These are phyloP conservation scores for Claviceps sp. DNA, from an alignment of 2,329 filamentous ascomycete genomes.

Conservation along the genomic window DNA sequence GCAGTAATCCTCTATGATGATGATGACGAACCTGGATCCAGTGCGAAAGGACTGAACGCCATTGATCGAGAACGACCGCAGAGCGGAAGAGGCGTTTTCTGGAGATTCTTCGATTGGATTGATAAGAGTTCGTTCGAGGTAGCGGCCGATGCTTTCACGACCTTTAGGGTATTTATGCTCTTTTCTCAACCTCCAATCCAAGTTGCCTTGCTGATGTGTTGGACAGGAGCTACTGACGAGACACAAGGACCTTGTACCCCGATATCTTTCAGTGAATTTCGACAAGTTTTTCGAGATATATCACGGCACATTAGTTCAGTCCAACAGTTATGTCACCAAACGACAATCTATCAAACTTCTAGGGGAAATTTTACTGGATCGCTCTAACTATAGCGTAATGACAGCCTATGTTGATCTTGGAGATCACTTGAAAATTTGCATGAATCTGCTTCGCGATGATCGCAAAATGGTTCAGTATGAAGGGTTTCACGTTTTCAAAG, in stretches of 20 bases:
- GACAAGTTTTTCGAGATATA: conserved; percentile 86
- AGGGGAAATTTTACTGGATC: conserved; percentile 85
- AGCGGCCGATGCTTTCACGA: conserved; percentile 93
- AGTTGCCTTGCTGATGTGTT: neutral
- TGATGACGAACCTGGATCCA: conserved; percentile 55
- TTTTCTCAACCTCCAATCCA: neutral
- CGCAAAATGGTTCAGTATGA: conserved; percentile 99
- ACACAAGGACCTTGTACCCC: conserved; percentile 81
- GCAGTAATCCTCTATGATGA: conserved; percentile 90
- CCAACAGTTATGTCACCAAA: conserved; percentile 94
- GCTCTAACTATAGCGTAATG: conserved; percentile 97
- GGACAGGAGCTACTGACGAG: conserved; percentile 81
- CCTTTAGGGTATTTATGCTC: conserved; percentile 59
- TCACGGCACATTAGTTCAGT: conserved; percentile 77
- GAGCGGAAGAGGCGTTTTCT: conserved; percentile 77
- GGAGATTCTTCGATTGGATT: conserved; percentile 96
- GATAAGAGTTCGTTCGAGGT: conserved; percentile 95
- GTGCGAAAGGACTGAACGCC: conserved; percentile 59
- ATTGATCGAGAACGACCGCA: conserved; percentile 67
- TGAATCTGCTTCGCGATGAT: conserved; percentile 92
- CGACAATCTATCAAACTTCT: conserved; percentile 95
- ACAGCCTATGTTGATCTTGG: conserved; percentile 90
- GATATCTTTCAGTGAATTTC: conserved; percentile 82
- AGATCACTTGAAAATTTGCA: conserved; percentile 94
- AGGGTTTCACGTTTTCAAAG: conserved; percentile 98